These are phyloP conservation scores for Talaromyces sp. DNA, from an alignment of 2,329 filamentous ascomycete species.

Conservation along the genomic window DNA sequence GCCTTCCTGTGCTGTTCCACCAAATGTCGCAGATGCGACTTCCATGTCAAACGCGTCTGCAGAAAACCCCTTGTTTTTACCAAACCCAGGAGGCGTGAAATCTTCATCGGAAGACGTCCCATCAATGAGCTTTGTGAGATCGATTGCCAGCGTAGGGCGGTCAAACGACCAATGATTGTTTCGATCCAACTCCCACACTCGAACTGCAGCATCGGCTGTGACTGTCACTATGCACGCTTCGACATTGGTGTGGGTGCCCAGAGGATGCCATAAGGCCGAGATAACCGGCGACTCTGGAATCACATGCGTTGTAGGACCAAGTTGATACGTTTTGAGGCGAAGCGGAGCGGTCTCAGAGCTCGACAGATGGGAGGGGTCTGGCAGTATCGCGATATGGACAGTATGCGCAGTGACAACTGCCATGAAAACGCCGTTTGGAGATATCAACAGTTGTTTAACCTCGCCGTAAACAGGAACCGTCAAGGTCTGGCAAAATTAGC, in stretches of 20 bases:
- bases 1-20: slow-evolving; percentile 58
- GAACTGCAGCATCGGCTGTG: slow-evolving; percentile 80
- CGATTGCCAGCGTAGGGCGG: slow-evolving; percentile 74
- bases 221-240: slow-evolving; percentile 81
- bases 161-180: slow-evolving; percentile 84
- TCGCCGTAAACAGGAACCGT: slow-evolving; percentile 73
- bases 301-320: slow-evolving; percentile 91
- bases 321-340: slow-evolving; percentile 78
- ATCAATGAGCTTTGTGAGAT: slow-evolving; percentile 83
- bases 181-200: slow-evolving; percentile 85
- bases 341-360: slow-evolving; percentile 64
- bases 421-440: slow-evolving; percentile 74
- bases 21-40: slow-evolving; percentile 85
- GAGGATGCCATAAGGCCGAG: slow-evolving; percentile 85
- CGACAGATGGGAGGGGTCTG: slow-evolving; percentile 71
- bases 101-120: slow-evolving; percentile 78
- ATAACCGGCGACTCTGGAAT: slow-evolving; percentile 76
- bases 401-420: slow-evolving; percentile 85
- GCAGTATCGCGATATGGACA: slow-evolving; percentile 80
- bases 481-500: slow-evolving; percentile 54
- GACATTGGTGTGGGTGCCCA: slow-evolving; percentile 62
- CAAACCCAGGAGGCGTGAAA: slow-evolving; percentile 69
- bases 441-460: slow-evolving; percentile 80
- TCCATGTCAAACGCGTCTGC: slow-evolving; percentile 91
- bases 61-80: slow-evolving; percentile 76